These are phyloP conservation scores for Boletus edulis DNA, from an alignment of 768 basidiomycete genomes.

Conservation along the genomic window DNA sequence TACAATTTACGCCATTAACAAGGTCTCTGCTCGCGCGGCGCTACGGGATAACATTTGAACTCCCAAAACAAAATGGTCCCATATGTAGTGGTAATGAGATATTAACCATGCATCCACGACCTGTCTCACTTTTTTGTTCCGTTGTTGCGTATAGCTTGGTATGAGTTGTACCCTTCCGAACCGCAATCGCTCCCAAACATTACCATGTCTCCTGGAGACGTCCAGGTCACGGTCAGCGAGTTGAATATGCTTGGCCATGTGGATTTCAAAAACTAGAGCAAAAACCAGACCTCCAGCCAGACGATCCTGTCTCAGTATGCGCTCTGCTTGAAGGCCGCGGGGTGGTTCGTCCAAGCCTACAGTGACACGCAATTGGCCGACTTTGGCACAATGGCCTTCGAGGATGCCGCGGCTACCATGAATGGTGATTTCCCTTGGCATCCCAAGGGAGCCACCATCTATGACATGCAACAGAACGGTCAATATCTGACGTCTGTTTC, in stretches of 20 bases:
- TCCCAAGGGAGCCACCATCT: neutral
- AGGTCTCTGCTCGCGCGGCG: no score
- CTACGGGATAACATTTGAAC: constrained; percentile 1
- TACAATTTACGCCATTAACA: no score
- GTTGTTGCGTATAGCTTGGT: constrained; percentile 4
- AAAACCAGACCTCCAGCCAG: neutral
- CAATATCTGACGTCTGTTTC: constrained; percentile 2
- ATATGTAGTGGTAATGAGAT: neutral
- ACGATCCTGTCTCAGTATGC: neutral
- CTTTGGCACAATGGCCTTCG: constrained; percentile 8
- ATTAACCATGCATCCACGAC: no score
- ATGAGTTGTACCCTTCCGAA: neutral
- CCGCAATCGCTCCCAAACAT: neutral
- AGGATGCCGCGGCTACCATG: neutral
- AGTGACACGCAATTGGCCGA: neutral
- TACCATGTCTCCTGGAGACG: constrained; percentile 11
- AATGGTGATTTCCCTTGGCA: neutral
- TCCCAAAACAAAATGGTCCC: neutral
- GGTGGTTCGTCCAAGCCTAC: constrained; percentile 13
- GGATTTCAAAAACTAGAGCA: constrained; percentile 2
- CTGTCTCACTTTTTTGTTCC: neutral
- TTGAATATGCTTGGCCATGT: neutral
- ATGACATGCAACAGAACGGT: no score
- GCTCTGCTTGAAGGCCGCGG: constrained; percentile 6
- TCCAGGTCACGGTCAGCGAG: no score